phyloP scores from a whole-genome alignment of 352 stramenopile genomes.

The Phytophthora pisi region DNA sequence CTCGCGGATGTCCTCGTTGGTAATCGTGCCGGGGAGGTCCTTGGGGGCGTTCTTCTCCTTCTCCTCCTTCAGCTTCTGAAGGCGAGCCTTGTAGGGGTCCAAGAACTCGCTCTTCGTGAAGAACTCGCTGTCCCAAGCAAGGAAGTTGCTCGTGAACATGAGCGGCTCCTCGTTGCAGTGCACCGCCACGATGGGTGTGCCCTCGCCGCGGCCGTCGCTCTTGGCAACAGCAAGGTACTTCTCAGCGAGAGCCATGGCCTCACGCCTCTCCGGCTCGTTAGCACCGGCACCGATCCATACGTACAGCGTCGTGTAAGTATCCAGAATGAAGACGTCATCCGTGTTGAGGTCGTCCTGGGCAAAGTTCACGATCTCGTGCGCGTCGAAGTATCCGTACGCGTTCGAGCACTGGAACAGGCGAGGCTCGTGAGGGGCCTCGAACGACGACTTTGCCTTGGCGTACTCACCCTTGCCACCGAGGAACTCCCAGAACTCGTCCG shows the following conservation, averaged over 20 bases:
- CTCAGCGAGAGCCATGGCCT: slow-evolving; percentile 62
- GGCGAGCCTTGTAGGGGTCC: slow-evolving; percentile 89
- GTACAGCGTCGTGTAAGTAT: slow-evolving; percentile 91
- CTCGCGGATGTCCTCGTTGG: slow-evolving; percentile 51
- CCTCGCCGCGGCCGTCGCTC: slow-evolving; percentile 82
- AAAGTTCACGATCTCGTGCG: slow-evolving; percentile 88
- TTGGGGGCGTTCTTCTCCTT: slow-evolving; percentile 76
- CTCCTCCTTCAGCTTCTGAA: slow-evolving; percentile 79
- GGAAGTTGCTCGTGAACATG: slow-evolving; percentile 93
- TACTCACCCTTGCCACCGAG: slow-evolving; percentile 84
- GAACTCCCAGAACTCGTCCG: slow-evolving; percentile 84
- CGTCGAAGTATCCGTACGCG: slow-evolving; percentile 85
- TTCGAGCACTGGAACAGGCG: slow-evolving; percentile 93
- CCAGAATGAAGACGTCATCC: slow-evolving; percentile 92
- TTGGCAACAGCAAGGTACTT: slow-evolving; percentile 77
- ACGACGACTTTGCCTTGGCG: slow-evolving; percentile 66
- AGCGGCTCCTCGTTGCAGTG: slow-evolving; percentile 83
- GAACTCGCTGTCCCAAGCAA: slow-evolving; percentile 86
- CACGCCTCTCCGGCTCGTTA: slow-evolving; percentile 78
- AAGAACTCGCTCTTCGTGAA: slow-evolving; percentile 89
- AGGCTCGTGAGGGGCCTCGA: slow-evolving; percentile 74
- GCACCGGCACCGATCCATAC: slow-evolving; percentile 89
- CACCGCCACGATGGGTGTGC: slow-evolving; percentile 85
- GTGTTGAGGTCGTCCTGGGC: slow-evolving; percentile 91
- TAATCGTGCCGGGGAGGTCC: slow-evolving; percentile 59